Evolutionary conservation across 768 basidiomycete genomes (phyloP).

Genomic region (Mycena floridula): DNA sequence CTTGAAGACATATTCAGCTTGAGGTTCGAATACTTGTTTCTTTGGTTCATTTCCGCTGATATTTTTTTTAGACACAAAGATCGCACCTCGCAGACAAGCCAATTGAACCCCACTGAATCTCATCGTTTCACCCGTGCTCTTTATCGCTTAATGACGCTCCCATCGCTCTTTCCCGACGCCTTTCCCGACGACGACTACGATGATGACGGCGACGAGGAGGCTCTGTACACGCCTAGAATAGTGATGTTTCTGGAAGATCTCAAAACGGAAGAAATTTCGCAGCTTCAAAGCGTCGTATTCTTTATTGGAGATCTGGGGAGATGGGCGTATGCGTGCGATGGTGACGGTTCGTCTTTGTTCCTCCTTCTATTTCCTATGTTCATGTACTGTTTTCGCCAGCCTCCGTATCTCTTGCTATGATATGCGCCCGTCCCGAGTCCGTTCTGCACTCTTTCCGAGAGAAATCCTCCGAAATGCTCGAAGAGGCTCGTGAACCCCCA

Average conservation of each 20-base stretch:
- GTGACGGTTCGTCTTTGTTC: too few species aligned
- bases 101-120: conserved; percentile 24
- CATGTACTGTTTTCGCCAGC: too few species aligned
- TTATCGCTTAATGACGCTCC: conserved; percentile 8
- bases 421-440: too few species aligned
- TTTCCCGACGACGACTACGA: background rate
- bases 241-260: conserved; percentile 3
- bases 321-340: too few species aligned
- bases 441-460: too few species aligned
- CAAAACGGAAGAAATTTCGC: conserved; percentile 5
- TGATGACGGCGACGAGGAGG: background rate
- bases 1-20: conserved; percentile 35
- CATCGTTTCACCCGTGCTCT: conserved; percentile 7
- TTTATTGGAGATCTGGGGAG: too few species aligned
- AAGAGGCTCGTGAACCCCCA: too few species aligned
- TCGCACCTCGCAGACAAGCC: conserved; percentile 23
- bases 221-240: background rate
- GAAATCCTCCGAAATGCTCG: too few species aligned
- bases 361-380: too few species aligned
- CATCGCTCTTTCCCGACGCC: background rate
- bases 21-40: conserved; percentile 15
- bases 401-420: too few species aligned
- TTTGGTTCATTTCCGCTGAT: background rate
- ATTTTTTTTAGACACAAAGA: conserved; percentile 34
- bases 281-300: conserved; percentile 5